phyloP scores from a whole-genome alignment of 192 early-diverging fungal species.

The Umbelopsis isabellina region DNA sequence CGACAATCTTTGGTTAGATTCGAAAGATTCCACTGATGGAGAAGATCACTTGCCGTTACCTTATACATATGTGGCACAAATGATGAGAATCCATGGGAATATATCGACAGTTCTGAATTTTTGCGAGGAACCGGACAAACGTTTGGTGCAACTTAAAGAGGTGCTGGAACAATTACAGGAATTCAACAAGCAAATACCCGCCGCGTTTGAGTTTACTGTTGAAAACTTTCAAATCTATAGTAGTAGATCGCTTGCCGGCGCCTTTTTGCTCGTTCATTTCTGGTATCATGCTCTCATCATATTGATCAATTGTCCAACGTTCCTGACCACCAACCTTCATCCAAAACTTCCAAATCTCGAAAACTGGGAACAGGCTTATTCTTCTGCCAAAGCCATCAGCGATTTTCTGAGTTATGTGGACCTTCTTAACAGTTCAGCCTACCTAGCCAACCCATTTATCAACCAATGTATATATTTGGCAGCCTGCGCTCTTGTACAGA shows the following conservation, averaged over 20 bases:
- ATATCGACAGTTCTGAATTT: not conserved
- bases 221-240: slow-evolving; percentile 15
- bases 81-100: slow-evolving; percentile 1
- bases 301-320: slow-evolving; percentile 13
- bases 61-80: slow-evolving; percentile 7
- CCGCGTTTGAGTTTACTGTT: not conserved
- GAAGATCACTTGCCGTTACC: not conserved
- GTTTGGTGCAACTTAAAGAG: not conserved
- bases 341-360: slow-evolving; percentile 10
- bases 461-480: slow-evolving; percentile 15
- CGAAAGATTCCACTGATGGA: not conserved
- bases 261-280: slow-evolving; percentile 1
- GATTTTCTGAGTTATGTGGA: slow-evolving; percentile 15
- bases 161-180: not conserved
- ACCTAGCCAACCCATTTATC: slow-evolving; percentile 8
- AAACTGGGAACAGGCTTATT: slow-evolving; percentile 8
- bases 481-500: slow-evolving; percentile 5
- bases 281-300: slow-evolving; percentile 16
- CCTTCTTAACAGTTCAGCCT: slow-evolving; percentile 6
- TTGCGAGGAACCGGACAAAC: slow-evolving; percentile 10
- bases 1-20: not conserved
- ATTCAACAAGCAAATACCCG: not conserved
- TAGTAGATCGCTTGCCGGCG: not conserved
- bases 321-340: slow-evolving; percentile 1
- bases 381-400: slow-evolving; percentile 3